Evolutionary conservation across 2,329 filamentous ascomycete genomes (phyloP), one percentile per base, ranked within the genome.

Genomic region (Colletotrichum abscissum): DNA sequence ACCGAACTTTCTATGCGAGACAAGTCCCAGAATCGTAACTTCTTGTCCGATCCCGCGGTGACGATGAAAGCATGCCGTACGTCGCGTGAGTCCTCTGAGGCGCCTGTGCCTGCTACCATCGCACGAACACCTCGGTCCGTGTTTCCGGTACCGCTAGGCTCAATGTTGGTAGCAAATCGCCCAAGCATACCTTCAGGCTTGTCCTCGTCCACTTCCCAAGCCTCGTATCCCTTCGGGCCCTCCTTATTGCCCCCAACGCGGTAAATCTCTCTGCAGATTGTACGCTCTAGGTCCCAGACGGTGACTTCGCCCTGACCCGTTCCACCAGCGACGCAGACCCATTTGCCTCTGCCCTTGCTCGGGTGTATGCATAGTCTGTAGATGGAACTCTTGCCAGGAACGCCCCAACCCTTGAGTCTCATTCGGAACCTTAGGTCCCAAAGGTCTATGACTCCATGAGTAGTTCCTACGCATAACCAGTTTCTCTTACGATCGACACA

Each of bases 341-440:
- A 96, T 80, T 92, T 93, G 12, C 94, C 93, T 56, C 94, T 91
- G 1, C 93, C 93, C 80, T 92, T 94, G 28, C 89, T 89, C 0
- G 95, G 95, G 79, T 97, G 95, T 1, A 97, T 86, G 69, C 91
- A 88, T 19, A 99, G 87, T 38, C 95, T 90, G 78, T 96, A 93
- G 75, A 98, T 94, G 22, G 94, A 88, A 1, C 92, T 91, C 73
- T 94, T 94, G 26, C 94, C 94, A 0, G 94, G 92, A 33, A 98
- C 89, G 1, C 95, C 95, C 95, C 95, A 98, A 16, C 92, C 94
- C 81, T 94, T 95, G 28, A 98, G 86, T 26, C 95, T 91, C 77
- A 98, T 90, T 76, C 92, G 93, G 87, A 99, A 99, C n/a, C 97
- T 93, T 54, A 99, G 87, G 82, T 99, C 97, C 97, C 97, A 99